Base-by-base conservation (phyloP, 2,329 filamentous ascomycete species). In the Penicillium glabrum region DNA sequence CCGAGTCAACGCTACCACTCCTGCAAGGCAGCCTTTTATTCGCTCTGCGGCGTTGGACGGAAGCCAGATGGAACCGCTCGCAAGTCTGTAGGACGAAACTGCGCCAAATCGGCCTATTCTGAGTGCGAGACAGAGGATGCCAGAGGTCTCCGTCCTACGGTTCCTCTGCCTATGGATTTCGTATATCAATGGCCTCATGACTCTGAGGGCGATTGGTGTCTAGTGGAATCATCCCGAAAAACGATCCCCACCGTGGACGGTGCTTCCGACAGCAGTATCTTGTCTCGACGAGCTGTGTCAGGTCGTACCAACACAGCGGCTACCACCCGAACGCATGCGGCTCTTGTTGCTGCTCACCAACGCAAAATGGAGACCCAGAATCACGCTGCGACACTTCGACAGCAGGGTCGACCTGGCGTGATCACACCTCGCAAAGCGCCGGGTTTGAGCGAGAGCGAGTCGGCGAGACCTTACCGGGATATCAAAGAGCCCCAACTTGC, bases 51-150 rank as follows among this genome's bases (percentile, higher is more conserved):
- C 13, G 76, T 80, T 29, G 78, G 78, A 16, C 70, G 68, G 24
- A 76, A 74, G 41, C 69, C 72, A 1, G 75, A 77, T 58, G 77
- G 78, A 1, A 70, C 67, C 8, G 66, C 70, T 49, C 75, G 77
- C 39, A 74, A 75, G 49, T 68, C 77, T 29, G 74, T 75, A 14
- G 79, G 79, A n/a, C 74, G 73, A 53, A 77, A 78, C 48, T 74
- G 74, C 41, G 73, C 74, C 1, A 78, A 79, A 53, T 78, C 79
- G 16, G 73, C 78, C 0, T 77, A 75, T 59, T 73, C 78, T 19
- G 78, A 81, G 63, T 79, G 79, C 52, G 67, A 75, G 33, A 67
- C 69, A 0, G 79, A 81, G 62, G 78, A 81, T 60, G 70, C 76
- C 14, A 72, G 72, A 54, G 77, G 77, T 4, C 70, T 78, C 46